Percentiles rank a stretch among this genome's conserved stretches.
Conservation (phyloP, 345 rosid species). For the Eucalyptus marginata region DNA sequence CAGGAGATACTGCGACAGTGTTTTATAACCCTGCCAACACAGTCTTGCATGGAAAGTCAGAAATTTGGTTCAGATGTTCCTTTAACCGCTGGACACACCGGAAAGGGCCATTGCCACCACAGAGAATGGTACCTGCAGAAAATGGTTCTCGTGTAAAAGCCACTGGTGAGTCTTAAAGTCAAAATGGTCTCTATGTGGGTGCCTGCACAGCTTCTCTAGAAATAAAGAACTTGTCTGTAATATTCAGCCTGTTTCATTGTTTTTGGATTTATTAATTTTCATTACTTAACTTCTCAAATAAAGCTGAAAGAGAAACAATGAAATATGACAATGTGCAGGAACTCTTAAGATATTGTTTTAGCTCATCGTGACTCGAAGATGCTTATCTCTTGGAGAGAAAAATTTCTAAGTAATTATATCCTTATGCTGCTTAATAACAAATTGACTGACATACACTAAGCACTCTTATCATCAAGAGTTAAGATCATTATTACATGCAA, state of each 20-base stretch:
- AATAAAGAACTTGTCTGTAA: not conserved
- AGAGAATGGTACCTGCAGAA: conserved; percentile 58
- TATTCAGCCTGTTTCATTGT: not conserved
- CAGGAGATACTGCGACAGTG: conserved; percentile 55
- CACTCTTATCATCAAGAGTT: not conserved
- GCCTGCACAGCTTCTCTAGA: not conserved
- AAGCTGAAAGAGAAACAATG: not conserved
- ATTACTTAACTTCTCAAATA: not conserved
- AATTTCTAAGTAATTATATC: not conserved
- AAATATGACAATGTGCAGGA: not conserved
- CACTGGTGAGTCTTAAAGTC: conserved; percentile 31
- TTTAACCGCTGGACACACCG: conserved; percentile 93
- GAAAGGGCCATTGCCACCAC: conserved; percentile 68
- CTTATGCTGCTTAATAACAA: not conserved
- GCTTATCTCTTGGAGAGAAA: not conserved
- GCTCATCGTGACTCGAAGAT: not conserved
- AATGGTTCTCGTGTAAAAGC: conserved; percentile 47
- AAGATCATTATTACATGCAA: not conserved
- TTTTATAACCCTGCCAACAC: conserved; percentile 84
- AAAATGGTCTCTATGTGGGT: not conserved
- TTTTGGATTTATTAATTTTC: not conserved
- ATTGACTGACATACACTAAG: not conserved
- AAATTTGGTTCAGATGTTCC: conserved; percentile 89
- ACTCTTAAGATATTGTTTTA: not conserved
- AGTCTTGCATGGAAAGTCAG: conserved; percentile 68